These are phyloP conservation scores for Triglochin maritima DNA, from an alignment of 106 monocot genomes.

Conservation along the genomic window DNA sequence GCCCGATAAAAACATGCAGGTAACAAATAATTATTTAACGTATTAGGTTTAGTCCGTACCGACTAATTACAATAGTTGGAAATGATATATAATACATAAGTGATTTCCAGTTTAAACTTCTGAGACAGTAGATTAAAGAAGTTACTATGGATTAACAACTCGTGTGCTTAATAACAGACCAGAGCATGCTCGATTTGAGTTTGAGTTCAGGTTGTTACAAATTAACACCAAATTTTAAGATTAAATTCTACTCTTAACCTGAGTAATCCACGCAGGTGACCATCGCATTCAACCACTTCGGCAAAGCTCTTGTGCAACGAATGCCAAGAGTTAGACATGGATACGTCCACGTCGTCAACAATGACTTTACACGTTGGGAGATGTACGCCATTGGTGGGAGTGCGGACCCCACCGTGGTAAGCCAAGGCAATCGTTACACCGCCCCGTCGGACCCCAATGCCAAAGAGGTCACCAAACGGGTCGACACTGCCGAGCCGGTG, in stretches of 20 bases:
- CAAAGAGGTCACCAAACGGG: conserved; percentile 66
- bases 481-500: conserved; percentile 33
- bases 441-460: conserved; percentile 34
- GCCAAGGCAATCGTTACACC: conserved; percentile 57
- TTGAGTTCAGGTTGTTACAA: no score
- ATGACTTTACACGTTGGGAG: conserved; percentile 53
- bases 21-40: no score
- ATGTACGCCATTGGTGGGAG: conserved; percentile 79
- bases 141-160: no score
- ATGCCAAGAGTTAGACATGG: conserved; percentile 58
- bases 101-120: no score
- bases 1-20: conserved; percentile 42
- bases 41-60: no score
- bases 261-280: conserved; percentile 37
- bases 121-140: no score
- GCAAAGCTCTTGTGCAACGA: conserved; percentile 46
- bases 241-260: no score
- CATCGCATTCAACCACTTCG: conserved; percentile 63
- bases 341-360: conserved; percentile 68
- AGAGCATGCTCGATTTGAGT: no score
- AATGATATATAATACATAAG: no score
- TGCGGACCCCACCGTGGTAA: conserved; percentile 55
- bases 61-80: no score
- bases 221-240: no score
- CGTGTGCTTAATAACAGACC: no score